Base-by-base conservation (phyloP, 148 eudicot genomes). In the Camellia sinensis region DNA sequence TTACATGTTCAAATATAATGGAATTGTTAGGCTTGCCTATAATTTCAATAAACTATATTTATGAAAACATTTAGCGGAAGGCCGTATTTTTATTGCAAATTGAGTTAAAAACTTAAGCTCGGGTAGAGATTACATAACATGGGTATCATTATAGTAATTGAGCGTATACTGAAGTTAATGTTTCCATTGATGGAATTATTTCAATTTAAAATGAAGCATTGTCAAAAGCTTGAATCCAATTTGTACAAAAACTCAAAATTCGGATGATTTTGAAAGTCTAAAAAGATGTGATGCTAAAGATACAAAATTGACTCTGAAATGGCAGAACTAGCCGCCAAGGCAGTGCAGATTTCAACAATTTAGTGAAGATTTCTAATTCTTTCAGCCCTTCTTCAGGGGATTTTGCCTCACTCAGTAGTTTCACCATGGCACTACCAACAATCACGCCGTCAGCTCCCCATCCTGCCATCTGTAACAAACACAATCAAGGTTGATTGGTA, bases 401-500 rank as follows among this genome's bases (percentile, higher is more conserved):
- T 75, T 85, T 85, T 40, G 94, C 91, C 50, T 94, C 98, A 4
- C 89, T 90, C 76, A 94, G 83, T 66, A 92, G 53, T 88, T 75
- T 91, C 71, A 94, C 96, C 73, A 89, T 86, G 8, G 97, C 98
- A 65, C 98, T 94, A 7, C 98, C 98, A 46, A 94, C 93, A 76
- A 94, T 94, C 71, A 94, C 97, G 2, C 98, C 98, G 85, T 94
- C 98, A 7, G 98, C 97, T 73, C 98, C 98, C 98, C 98, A 94
- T 82, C 83, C 90, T 3, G 90, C 97, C 59, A 94, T 84, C 97
- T 94, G 81, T 67, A 64, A 67, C 7, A 76, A 44, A 57, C 13
- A 59, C 60, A 53, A 53, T 15, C 21, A 14, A 48, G 22, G 46
- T 14, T 29, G 71, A 64, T 63, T 48, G 29, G 29, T 3, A 14